Percentiles rank a stretch among this genome's conserved stretches.
Conservation (phyloP, 768 basidiomycete genomes). For the Xerocomus brunneocitrinus region DNA sequence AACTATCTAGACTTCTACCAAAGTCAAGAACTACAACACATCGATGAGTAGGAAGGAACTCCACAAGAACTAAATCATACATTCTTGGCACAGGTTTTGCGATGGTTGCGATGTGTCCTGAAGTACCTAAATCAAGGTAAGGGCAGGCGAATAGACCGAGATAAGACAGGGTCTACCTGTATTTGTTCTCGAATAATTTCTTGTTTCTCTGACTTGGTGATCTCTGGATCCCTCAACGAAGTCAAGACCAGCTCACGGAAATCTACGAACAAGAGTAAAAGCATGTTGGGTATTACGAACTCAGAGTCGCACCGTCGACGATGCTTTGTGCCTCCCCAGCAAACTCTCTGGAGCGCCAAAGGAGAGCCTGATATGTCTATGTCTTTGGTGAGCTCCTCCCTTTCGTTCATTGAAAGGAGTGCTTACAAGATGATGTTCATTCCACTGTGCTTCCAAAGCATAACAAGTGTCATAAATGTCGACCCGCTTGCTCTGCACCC, state of each 20-base stretch:
- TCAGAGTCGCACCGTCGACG: slow-evolving; percentile 12
- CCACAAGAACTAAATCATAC: neutral
- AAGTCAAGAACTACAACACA: slow-evolving; percentile 11
- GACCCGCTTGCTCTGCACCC: slow-evolving; percentile 4
- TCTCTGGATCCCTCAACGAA: slow-evolving; percentile 7
- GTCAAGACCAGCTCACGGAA: slow-evolving; percentile 17
- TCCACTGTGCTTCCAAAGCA: slow-evolving; percentile 13
- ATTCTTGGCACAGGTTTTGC: slow-evolving; percentile 16
- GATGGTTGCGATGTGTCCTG: slow-evolving; percentile 17
- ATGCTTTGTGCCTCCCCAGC: slow-evolving; percentile 16
- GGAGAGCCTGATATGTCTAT: slow-evolving; percentile 13
- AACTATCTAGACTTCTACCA: slow-evolving; percentile 11
- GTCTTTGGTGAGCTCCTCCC: neutral
- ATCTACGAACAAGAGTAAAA: slow-evolving; percentile 2
- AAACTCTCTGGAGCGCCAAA: slow-evolving; percentile 19
- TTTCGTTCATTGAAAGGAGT: too few relatives aligned
- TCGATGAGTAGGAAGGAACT: neutral
- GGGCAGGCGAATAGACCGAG: neutral
- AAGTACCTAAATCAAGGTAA: slow-evolving; percentile 11
- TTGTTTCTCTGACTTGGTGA: slow-evolving; percentile 7
- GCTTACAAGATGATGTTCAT: slow-evolving; percentile 10
- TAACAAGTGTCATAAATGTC: slow-evolving; percentile 11
- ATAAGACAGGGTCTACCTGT: neutral
- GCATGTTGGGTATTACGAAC: neutral
- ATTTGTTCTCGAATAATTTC: slow-evolving; percentile 17